Evolutionary conservation across 257 asterid genomes (phyloP), one percentile per base, ranked within the genome.

Genomic region (Nicotiana knightiana): DNA sequence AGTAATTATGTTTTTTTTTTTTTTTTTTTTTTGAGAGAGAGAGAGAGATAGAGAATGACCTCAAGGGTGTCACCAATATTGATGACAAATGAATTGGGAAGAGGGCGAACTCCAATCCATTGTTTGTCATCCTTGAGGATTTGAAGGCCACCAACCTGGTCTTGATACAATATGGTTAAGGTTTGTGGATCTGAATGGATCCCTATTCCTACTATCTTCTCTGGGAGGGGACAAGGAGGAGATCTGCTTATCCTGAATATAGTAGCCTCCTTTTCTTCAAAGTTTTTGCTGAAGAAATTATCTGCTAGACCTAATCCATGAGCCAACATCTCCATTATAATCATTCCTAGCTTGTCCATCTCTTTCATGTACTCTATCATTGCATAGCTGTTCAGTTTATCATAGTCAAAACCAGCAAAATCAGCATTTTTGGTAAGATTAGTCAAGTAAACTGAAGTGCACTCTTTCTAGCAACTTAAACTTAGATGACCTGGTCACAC

Each of bases 1-100:
- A 70, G 51, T 70, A 26, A 51, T 48, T 26, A 51, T 73, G 46
- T 7, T 75, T 73, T 51, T 2, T 28, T 48, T 12, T 26, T 51
- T 30, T 51, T 58, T 13, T 53, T 6, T 21, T 21, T n/a, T n/a
- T n/a, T n/a, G n/a, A n/a, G n/a, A n/a, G n/a, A n/a, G n/a, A n/a
- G 51, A n/a, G 32, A n/a, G 9, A 30, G 43, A 37, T 55, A 68
- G 68, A 18, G 58, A 61, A n/a, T 17, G 81, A 85, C 83, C 82
- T 86, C 83, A 66, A 86, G 88, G 4, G 85, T 86, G 73, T 86
- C 83, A n/a, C 85, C 86, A n/a, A 81, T 80, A 30, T 86, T 86
- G 77, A 86, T 75, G 63, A 86, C 78, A 35, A 81, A 83, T 2
- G 85, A 86, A 71, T 81, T 59, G 1, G 83, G 73, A 35, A 83